Percentiles rank a stretch among this genome's conserved stretches.
These are phyloP conservation scores for Aspergillus mulundensis DNA, from an alignment of 495 filamentous ascomycete species.

Conservation along the genomic window DNA sequence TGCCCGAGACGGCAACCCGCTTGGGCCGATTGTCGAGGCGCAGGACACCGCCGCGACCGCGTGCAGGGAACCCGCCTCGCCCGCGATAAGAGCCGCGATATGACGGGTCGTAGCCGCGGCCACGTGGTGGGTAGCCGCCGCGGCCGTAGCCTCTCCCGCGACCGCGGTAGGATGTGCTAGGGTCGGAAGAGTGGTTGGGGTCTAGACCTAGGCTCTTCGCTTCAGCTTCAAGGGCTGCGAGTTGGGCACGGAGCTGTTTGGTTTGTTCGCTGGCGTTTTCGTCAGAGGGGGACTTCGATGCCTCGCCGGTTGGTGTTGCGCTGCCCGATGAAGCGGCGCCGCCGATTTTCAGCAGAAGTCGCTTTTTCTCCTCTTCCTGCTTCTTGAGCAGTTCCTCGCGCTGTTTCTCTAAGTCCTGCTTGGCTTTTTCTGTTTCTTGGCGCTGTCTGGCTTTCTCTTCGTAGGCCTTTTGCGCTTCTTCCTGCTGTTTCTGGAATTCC, in stretches of 20 bases:
- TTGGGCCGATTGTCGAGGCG: constrained; percentile 86
- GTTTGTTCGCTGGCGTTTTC: constrained; percentile 55
- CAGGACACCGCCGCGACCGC: constrained; percentile 59
- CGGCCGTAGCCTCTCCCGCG: constrained; percentile 37
- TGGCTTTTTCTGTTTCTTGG: constrained; percentile 67
- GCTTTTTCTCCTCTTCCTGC: constrained; percentile 71
- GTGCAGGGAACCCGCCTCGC: constrained; percentile 46
- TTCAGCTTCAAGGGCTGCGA: constrained; percentile 81
- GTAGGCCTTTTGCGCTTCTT: constrained; percentile 71
- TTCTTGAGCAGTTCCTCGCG: constrained; percentile 70
- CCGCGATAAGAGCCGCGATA: constrained; percentile 51
- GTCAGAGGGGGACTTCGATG: constrained; percentile 33
- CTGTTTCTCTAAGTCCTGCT: constrained; percentile 68
- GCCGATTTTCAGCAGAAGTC: constrained; percentile 59
- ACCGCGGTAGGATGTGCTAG: constrained; percentile 29
- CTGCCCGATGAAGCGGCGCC: constrained; percentile 23
- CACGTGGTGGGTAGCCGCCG: constrained; percentile 34
- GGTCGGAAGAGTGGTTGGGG: constrained; percentile 32
- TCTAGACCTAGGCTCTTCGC: constrained; percentile 77
- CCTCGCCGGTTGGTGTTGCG: constrained; percentile 13
- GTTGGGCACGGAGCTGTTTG: constrained; percentile 67
- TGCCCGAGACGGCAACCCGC: constrained; percentile 66
- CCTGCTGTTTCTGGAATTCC: constrained; percentile 70
- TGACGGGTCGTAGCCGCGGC: constrained; percentile 43
- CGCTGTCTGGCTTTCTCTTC: constrained; percentile 74